Base-by-base conservation (phyloP, 1,284 basidiomycete genomes). In the Phellinidium pouzarii region DNA sequence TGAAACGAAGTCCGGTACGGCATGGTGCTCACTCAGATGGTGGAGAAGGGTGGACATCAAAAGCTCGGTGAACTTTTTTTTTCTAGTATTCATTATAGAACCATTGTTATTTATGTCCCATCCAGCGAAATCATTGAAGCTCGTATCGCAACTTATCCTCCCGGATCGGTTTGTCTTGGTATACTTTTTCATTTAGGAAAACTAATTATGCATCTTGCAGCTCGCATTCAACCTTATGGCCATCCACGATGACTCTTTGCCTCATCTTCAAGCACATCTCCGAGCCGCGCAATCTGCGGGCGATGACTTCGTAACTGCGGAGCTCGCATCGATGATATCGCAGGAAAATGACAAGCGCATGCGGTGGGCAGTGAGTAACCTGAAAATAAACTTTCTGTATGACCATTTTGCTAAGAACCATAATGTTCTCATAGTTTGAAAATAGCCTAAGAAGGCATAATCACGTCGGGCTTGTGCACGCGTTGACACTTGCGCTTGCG, bases 191-290 rank as follows among this genome's bases (percentile, higher is more conserved):
- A 38, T 46, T 12, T 37, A 26, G 40, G n/a, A 37, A 43, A 34
- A 61, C 48, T 17, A 44, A 53, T 22, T 44, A 58, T 44, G 41
- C 54, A 12, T 52, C 37, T 26, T 47, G 54, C 55, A 93, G 89
- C 74, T 95, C 57, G 89, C 94, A 67, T 96, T 96, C 74, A 94
- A 88, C 68, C 78, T 96, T 36, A 79, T 94, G 45, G 90, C 90
- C 4, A 72, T 96, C 38, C 82, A 86, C 54, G 82, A 87, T 50
- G 89, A 91, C 62, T 86, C 88, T 17, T 62, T 93, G 17, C 86
- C 87, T 17, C 63, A 68, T 5, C 73, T 94, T 23, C 75, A 83
- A 63, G 65, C 71, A 22, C 78, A 84, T 55, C 66, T 92, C 23
- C 67, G 71, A 48, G 63, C 60, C 58, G 68, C 64, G 60, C 82